Conservation (phyloP, 1,284 basidiomycete species). For the Mycosarcoma mackinlayi region DNA sequence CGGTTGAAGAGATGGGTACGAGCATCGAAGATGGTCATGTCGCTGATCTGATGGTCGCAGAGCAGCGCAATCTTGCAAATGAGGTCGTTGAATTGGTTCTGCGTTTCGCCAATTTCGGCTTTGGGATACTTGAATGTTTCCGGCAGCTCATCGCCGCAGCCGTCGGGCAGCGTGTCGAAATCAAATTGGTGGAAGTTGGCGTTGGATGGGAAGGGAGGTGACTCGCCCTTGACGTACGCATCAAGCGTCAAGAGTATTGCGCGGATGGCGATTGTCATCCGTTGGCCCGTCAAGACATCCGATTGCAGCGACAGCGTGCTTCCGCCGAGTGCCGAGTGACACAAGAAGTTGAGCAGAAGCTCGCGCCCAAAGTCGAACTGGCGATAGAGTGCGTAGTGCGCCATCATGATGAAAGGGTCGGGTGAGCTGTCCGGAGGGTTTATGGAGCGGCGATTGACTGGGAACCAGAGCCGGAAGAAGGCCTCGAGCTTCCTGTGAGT, state of each 20-base stretch:
- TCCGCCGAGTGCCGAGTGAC: constrained; percentile 53
- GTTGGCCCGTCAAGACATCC: constrained; percentile 61
- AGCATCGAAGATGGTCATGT: constrained; percentile 85
- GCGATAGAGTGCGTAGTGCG: constrained; percentile 84
- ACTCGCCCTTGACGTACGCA: constrained; percentile 77
- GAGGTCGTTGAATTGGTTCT: constrained; percentile 76
- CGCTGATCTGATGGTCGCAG: constrained; percentile 78
- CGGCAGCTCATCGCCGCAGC: constrained; percentile 53
- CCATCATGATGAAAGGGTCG: constrained; percentile 81
- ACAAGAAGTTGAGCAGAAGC: constrained; percentile 73
- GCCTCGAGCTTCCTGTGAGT: constrained; percentile 81
- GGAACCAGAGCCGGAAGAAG: constrained; percentile 83
- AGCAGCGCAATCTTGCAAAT: constrained; percentile 76
- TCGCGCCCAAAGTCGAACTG: constrained; percentile 89
- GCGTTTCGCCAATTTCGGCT: constrained; percentile 80
- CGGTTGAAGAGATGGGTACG: constrained; percentile 73
- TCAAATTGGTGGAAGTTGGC: constrained; percentile 76
- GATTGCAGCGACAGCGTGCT: constrained; percentile 60
- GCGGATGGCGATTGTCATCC: constrained; percentile 80
- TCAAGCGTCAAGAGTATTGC: constrained; percentile 81
- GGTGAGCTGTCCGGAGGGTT: constrained; percentile 80
- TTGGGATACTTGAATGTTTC: constrained; percentile 69
- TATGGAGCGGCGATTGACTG: constrained; percentile 75
- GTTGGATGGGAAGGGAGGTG: constrained; percentile 79
- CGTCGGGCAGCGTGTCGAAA: constrained; percentile 50